Percentiles rank a stretch among this genome's conserved stretches.
phyloP scores from a whole-genome alignment of 2,329 filamentous ascomycete genomes.

The Daldinia eschscholtzii region DNA sequence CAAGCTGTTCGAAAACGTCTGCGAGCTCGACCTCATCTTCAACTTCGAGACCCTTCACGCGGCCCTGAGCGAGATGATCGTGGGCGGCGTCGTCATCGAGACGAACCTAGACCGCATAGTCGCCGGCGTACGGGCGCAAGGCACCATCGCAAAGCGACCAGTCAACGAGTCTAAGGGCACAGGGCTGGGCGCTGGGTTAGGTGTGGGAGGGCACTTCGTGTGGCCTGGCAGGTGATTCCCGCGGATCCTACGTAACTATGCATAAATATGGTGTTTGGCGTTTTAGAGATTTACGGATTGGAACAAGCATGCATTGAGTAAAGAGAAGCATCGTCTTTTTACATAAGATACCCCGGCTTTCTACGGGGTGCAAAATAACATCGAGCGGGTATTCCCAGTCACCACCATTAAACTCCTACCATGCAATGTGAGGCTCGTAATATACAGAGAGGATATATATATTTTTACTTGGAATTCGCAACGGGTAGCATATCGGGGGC shows the following conservation, averaged over 20 bases:
- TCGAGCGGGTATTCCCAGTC: slow-evolving; percentile 48
- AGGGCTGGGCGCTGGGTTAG: slow-evolving; percentile 63
- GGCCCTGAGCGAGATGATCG: slow-evolving; percentile 91
- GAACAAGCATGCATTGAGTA: slow-evolving; percentile 36
- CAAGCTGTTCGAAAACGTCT: slow-evolving; percentile 96
- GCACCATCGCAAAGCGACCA: slow-evolving; percentile 81
- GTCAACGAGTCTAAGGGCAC: slow-evolving; percentile 74
- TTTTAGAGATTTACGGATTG: slow-evolving; percentile 33
- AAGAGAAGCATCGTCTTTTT: slow-evolving; percentile 30
- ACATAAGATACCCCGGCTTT: slow-evolving; percentile 21
- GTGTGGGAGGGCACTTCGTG: slow-evolving; percentile 70
- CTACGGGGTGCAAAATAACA: slow-evolving; percentile 33
- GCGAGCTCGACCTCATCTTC: slow-evolving; percentile 98
- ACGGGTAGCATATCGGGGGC: slow-evolving; percentile 39
- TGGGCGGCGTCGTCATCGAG: slow-evolving; percentile 94
- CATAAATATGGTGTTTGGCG: slow-evolving; percentile 30
- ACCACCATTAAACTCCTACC: slow-evolving; percentile 50
- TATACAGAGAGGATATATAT: slow-evolving; percentile 29
- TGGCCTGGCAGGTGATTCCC: slow-evolving; percentile 57
- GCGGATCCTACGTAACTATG: background rate
- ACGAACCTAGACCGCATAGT: slow-evolving; percentile 91
- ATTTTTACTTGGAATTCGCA: slow-evolving; percentile 32
- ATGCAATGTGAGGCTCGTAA: slow-evolving; percentile 46
- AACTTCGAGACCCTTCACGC: slow-evolving; percentile 98
- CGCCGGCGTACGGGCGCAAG: slow-evolving; percentile 82